A percentile compares a stretch with the other conserved stretches of the same genome.
Evolutionary conservation across 495 filamentous ascomycete genomes (phyloP).

Genomic region (Viridothelium virens): DNA sequence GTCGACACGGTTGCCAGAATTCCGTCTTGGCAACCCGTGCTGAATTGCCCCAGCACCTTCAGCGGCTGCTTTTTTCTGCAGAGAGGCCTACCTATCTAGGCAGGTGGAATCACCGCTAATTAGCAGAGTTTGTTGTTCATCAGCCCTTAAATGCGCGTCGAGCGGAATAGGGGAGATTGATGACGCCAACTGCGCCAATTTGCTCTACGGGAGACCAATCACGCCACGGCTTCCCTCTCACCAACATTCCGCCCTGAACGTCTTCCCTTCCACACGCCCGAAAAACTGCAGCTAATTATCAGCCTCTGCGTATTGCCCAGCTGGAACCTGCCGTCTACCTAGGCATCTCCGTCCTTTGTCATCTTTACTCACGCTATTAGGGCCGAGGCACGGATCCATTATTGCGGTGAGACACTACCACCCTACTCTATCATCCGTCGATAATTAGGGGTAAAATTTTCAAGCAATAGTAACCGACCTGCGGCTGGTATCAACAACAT

Average conservation of each 20-base stretch:
- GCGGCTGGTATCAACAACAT: not conserved
- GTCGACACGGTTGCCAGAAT: not conserved
- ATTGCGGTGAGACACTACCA: not conserved
- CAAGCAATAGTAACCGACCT: not conserved
- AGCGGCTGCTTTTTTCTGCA: not conserved
- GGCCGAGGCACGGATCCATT: not conserved
- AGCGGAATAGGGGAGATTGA: not conserved
- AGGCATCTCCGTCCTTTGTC: not conserved
- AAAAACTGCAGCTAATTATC: constrained; percentile 10
- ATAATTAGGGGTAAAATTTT: constrained; percentile 8
- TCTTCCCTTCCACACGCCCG: not conserved
- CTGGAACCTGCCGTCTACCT: not conserved
- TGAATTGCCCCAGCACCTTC: not conserved
- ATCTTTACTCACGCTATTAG: not conserved
- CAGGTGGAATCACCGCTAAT: not conserved
- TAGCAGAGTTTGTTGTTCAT: not conserved
- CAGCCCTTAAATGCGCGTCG: not conserved
- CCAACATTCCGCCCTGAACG: not conserved
- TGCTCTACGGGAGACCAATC: not conserved
- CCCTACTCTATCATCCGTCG: not conserved
- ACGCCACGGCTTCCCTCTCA: not conserved
- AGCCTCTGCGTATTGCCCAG: constrained; percentile 1
- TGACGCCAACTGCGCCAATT: not conserved
- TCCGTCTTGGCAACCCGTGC: no score
- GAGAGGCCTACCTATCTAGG: not conserved